Conservation (phyloP, 1,284 basidiomycete genomes). For the Pisolithus thermaeus region DNA sequence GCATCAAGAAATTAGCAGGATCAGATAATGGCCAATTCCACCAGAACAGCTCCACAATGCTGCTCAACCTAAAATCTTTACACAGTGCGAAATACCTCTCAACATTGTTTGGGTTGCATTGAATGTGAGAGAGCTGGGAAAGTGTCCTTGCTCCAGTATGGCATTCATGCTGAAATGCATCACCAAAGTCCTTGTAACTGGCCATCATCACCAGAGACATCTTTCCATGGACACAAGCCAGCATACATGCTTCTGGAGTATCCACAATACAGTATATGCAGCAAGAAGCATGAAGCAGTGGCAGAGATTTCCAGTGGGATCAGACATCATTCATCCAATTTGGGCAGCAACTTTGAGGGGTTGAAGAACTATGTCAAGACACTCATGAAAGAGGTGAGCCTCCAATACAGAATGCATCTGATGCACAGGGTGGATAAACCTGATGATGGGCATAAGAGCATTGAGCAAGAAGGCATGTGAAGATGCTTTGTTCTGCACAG, state of each 20-base stretch:
- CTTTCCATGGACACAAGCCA: not conserved
- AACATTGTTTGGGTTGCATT: not conserved
- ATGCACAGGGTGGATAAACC: slow-evolving; percentile 13
- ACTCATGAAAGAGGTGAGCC: slow-evolving; percentile 23
- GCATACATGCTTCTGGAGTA: slow-evolving; percentile 1
- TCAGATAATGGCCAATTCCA: not conserved
- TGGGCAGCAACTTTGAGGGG: slow-evolving; percentile 27
- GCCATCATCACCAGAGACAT: slow-evolving; percentile 6
- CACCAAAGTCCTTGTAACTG: slow-evolving; percentile 2
- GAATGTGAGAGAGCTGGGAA: slow-evolving; percentile 4
- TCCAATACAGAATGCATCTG: slow-evolving; percentile 2
- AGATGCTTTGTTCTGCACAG: slow-evolving; percentile 24
- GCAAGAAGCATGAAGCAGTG: slow-evolving; percentile 4
- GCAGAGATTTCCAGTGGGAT: slow-evolving; percentile 15
- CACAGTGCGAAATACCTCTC: slow-evolving; percentile 3
- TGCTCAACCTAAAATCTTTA: slow-evolving; percentile 4
- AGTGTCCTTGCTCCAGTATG: slow-evolving; percentile 18
- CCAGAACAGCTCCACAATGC: slow-evolving; percentile 2
- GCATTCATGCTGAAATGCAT: slow-evolving; percentile 15
- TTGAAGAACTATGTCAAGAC: slow-evolving; percentile 23
- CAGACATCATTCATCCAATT: slow-evolving; percentile 24
- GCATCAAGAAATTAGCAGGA: slow-evolving; percentile 2
- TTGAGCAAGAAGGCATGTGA: slow-evolving; percentile 24
- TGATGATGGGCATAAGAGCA: slow-evolving; percentile 27
- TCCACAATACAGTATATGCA: not conserved